Base-by-base conservation (phyloP, 305 asterid genomes). In the Fraxinus floribunda region DNA sequence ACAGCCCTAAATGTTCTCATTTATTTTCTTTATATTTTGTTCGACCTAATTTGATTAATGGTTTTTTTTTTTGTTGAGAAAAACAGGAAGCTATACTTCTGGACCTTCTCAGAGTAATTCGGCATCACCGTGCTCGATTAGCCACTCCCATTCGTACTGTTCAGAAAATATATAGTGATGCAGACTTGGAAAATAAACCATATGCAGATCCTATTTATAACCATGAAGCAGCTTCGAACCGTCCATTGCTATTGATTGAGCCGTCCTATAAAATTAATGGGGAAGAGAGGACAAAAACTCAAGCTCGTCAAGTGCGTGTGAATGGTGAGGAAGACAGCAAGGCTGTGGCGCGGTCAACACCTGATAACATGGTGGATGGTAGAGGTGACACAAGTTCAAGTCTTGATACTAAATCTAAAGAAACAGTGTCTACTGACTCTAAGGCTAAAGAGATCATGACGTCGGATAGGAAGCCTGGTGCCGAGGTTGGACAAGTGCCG, bases 131-230 rank as follows among this genome's bases (percentile, higher is more conserved):
- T 76, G 99, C 99, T 85, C 92, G 99, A 81, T 86, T 95, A 75
- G 99, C 99, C 88, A 95, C 99, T 76, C 99, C 99, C 79, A 90
- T 95, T 79, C 98, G 99, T 81, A 95, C 99, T 4, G 89, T 95
- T 22, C 98, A 92, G 86, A 95, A 95, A 85, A 79, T 91, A 77
- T 88, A 83, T 62, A 84, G 85, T 52, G 97, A 92, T 84, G 89
- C 93, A n/a, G 97, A 94, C 66, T 84, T 90, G 91, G 99, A 92
- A 62, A 88, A 83, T 76, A 62, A 85, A 41, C 93, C 97, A 75
- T 88, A 82, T 85, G 85, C 92, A 16, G 98, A 94, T 78, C 85
- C 97, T 76, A 52, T 82, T 22, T 90, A 83, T 76, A 83, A 82
- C 68, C 86, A 34, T 46, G 92, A 92, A 75, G 87, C 93, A 76